These are phyloP conservation scores for Candida palmyrensis DNA, from an alignment of 805 yeast genomes.

Conservation along the genomic window DNA sequence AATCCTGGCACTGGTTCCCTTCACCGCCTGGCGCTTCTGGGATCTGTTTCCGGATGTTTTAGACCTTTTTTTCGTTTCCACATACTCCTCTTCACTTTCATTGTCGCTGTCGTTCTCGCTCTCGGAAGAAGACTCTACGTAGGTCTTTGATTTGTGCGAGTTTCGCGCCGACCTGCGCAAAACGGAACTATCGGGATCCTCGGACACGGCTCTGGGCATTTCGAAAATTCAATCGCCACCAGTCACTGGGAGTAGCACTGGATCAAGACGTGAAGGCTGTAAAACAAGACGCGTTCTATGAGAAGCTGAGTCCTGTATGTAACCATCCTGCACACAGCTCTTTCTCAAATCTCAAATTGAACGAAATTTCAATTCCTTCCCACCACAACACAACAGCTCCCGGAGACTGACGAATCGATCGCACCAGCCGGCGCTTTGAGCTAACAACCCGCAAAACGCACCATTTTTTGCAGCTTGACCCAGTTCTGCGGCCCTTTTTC, in stretches of 20 bases:
- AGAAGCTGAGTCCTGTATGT: background rate
- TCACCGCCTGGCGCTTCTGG: slow-evolving; percentile 1
- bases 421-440: too few relatives aligned
- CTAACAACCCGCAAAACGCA: too few relatives aligned
- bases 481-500: too few relatives aligned
- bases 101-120: slow-evolving; percentile 1
- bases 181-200: slow-evolving; percentile 1
- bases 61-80: slow-evolving; percentile 4
- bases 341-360: background rate
- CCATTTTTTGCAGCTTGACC: too few relatives aligned
- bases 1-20: background rate
- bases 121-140: too few relatives aligned
- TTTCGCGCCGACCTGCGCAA: slow-evolving; percentile 8
- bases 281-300: slow-evolving; percentile 1
- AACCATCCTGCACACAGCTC: slow-evolving; percentile 1
- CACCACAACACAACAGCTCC: too few relatives aligned
- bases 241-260: too few relatives aligned
- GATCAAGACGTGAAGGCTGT: background rate
- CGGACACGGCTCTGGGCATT: slow-evolving; percentile 2
- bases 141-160: slow-evolving; percentile 1
- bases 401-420: too few relatives aligned
- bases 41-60: background rate
- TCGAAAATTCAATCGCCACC: too few relatives aligned
- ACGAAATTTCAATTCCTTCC: too few relatives aligned
- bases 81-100: slow-evolving; percentile 4